Conservation (phyloP, 306 rosid species). For the Mimosa pudica region DNA sequence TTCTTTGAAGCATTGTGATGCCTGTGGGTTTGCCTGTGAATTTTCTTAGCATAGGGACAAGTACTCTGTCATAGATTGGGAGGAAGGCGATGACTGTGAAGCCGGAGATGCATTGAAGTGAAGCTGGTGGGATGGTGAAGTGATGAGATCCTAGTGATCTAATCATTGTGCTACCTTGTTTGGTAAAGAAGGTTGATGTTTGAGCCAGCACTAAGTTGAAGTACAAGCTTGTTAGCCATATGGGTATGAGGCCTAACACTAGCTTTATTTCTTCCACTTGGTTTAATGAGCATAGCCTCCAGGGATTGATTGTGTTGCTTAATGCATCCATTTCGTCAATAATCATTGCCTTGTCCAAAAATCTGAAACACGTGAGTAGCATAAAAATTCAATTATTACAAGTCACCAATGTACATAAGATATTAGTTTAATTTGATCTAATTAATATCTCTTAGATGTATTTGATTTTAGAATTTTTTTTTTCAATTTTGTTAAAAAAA, state of each 20-base stretch:
- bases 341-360: conserved; percentile 52
- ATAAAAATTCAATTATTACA: no score
- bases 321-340: conserved; percentile 41
- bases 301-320: conserved; percentile 34
- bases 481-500: no score
- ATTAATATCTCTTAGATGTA: no score
- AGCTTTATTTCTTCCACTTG: conserved; percentile 61
- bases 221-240: conserved; percentile 2
- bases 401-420: no score
- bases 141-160: neutral
- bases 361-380: conserved; percentile 7
- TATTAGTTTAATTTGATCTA: no score
- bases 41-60: neutral
- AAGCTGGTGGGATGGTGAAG: neutral
- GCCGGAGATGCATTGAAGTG: neutral
- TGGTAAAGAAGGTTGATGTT: neutral
- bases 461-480: no score
- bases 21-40: neutral
- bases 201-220: neutral
- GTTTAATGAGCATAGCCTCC: conserved; percentile 49
- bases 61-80: neutral
- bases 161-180: conserved; percentile 2
- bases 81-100: neutral
- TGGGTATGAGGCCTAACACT: conserved; percentile 42
- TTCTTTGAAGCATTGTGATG: conserved; percentile 6